Evolutionary conservation across 2,329 filamentous ascomycete genomes (phyloP).

Genomic region (Epichloe uncinata): DNA sequence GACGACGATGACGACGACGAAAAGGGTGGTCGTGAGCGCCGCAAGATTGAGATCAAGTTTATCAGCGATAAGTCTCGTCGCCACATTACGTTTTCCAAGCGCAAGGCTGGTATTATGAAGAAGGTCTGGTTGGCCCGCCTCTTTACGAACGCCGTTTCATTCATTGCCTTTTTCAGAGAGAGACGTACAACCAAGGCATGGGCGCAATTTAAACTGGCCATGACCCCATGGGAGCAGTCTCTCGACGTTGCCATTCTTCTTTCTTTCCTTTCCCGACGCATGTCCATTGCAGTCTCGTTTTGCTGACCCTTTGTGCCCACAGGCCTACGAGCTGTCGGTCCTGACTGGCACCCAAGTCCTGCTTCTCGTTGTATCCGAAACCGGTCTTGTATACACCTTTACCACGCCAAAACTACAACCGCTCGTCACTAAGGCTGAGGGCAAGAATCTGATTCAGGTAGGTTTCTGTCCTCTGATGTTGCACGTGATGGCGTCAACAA

Average conservation of each 20-base stretch:
- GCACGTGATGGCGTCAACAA: not conserved
- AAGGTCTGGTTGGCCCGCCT: conserved; percentile 53
- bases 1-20: conserved; percentile 97
- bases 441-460: conserved; percentile 98
- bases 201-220: not conserved
- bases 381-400: conserved; percentile 93
- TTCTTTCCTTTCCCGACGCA: not conserved
- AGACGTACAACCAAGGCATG: not conserved
- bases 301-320: conserved; percentile 8
- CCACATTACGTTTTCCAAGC: conserved; percentile 99
- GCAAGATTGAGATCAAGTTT: conserved; percentile 99
- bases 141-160: not conserved
- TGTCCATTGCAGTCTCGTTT: not conserved
- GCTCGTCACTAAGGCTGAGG: conserved; percentile 93
- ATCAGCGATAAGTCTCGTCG: conserved; percentile 99
- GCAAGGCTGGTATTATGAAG: conserved; percentile 99
- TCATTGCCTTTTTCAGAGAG: not conserved
- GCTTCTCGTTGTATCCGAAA: conserved; percentile 92
- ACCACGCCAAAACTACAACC: conserved; percentile 97
- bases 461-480: not conserved
- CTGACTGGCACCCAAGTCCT: conserved; percentile 96
- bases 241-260: not conserved
- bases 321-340: conserved; percentile 97
- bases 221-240: too few species aligned
- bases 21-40: conserved; percentile 91